A percentile compares a stretch with the other conserved stretches of the same genome.
Evolutionary conservation across 495 filamentous ascomycete genomes (phyloP).

Genomic region (Margaritispora aquatica): DNA sequence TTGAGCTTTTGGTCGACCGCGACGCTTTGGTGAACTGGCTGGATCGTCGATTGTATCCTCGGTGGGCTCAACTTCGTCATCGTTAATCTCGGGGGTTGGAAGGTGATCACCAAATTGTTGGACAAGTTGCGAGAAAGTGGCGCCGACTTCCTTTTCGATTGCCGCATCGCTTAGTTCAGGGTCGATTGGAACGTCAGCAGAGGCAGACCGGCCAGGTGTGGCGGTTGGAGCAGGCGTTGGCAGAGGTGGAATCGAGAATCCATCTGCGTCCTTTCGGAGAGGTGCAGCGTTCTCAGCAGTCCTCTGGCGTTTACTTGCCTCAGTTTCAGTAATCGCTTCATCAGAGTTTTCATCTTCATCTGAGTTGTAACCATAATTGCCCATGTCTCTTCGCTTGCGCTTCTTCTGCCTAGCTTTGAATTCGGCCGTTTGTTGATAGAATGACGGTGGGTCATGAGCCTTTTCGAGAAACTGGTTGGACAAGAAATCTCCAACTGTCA

Average conservation of each 20-base stretch:
- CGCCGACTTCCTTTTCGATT: background rate
- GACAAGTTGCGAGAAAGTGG: conserved; percentile 1
- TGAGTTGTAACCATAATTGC: conserved; percentile 18
- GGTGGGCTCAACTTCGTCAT: conserved; percentile 8
- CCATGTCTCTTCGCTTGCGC: conserved; percentile 33
- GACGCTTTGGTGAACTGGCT: background rate
- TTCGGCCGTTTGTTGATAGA: conserved; percentile 55
- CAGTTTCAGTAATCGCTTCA: conserved; percentile 2
- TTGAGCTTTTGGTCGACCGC: background rate
- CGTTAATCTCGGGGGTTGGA: background rate
- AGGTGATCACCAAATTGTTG: conserved; percentile 5
- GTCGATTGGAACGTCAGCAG: conserved; percentile 23
- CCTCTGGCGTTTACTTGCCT: conserved; percentile 17
- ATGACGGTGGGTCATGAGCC: conserved; percentile 72
- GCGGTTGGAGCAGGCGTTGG: conserved; percentile 28
- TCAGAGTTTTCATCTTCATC: conserved; percentile 8
- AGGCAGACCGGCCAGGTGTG: background rate
- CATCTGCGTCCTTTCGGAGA: conserved; percentile 42
- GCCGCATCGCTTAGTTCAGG: conserved; percentile 3
- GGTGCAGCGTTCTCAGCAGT: conserved; percentile 10
- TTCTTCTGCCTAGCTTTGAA: conserved; percentile 45
- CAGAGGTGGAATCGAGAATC: conserved; percentile 43
- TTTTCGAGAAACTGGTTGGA: conserved; percentile 47
- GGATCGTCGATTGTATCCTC: background rate
- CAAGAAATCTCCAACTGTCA: conserved; percentile 85